Evolutionary conservation across 1,139 yeast species (phyloP).

Genomic region (Taphrina pruni): DNA sequence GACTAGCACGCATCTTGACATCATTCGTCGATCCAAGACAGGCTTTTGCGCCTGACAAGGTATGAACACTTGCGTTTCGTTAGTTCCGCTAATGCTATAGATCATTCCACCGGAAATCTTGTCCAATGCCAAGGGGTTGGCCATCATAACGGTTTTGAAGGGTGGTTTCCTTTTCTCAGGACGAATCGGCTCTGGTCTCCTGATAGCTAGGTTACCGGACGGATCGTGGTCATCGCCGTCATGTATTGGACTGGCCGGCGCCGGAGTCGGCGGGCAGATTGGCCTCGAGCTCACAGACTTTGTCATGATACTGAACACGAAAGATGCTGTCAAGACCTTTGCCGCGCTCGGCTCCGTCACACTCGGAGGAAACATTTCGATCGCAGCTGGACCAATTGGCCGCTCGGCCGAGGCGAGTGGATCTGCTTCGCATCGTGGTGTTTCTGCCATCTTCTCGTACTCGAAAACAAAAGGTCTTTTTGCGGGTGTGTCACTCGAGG

Average conservation of each 20-base stretch:
- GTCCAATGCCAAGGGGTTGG: conserved; percentile 90
- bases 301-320: conserved; percentile 85
- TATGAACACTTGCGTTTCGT: conserved; percentile 48
- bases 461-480: conserved; percentile 95
- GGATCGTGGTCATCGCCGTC: conserved; percentile 98
- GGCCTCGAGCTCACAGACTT: conserved; percentile 97
- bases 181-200: conserved; percentile 95
- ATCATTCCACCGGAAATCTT: conserved; percentile 83
- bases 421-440: conserved; percentile 83
- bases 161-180: conserved; percentile 90
- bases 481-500: conserved; percentile 97
- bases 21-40: conserved; percentile 42
- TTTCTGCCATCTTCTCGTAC: conserved; percentile 90
- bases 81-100: background rate
- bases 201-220: conserved; percentile 90
- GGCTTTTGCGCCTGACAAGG: conserved; percentile 52
- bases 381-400: conserved; percentile 98
- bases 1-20: conserved; percentile 27
- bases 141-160: conserved; percentile 85
- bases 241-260: conserved; percentile 90
- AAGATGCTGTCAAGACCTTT: conserved; percentile 89
- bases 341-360: conserved; percentile 95
- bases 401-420: conserved; percentile 99
- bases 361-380: conserved; percentile 90
- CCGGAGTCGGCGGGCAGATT: conserved; percentile 90